Conservation (phyloP, 805 yeast genomes). For the Starmerella riodocensis region DNA sequence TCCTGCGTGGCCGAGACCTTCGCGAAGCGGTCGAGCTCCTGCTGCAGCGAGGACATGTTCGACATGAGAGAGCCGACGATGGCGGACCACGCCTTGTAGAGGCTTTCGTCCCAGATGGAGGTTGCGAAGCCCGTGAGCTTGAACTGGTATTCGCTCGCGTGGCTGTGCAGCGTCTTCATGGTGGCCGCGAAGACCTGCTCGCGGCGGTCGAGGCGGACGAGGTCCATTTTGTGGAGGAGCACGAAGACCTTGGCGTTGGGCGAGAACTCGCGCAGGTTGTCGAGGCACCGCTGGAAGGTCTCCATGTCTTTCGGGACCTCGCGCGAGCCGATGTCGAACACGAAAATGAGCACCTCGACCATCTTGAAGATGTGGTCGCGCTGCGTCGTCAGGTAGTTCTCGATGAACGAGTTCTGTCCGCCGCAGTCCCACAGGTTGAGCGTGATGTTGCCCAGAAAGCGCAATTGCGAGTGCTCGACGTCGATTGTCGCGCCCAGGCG, state of each 20-base stretch:
- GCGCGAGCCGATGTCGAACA: constrained; percentile 88
- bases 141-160: constrained; percentile 58
- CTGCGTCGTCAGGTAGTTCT: constrained; percentile 76
- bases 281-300: constrained; percentile 71
- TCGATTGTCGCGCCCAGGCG: constrained; percentile 94
- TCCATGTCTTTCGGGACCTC: constrained; percentile 88
- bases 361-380: constrained; percentile 86
- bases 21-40: constrained; percentile 59
- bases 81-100: constrained; percentile 93
- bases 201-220: constrained; percentile 75
- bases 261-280: constrained; percentile 66
- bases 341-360: constrained; percentile 92
- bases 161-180: constrained; percentile 67
- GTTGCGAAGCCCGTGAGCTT: constrained; percentile 78
- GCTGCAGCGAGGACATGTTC: constrained; percentile 69
- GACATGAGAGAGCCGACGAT: constrained; percentile 93
- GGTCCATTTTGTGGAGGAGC: constrained; percentile 87
- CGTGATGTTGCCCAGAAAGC: constrained; percentile 91
- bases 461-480: constrained; percentile 90
- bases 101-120: constrained; percentile 91
- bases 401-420: constrained; percentile 86
- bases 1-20: constrained; percentile 71
- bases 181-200: constrained; percentile 71
- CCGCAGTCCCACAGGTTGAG: constrained; percentile 97
- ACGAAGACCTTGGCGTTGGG: constrained; percentile 89